These are phyloP conservation scores for Fagopyrum tataricum DNA, from an alignment of 148 eudicot genomes.

Conservation along the genomic window DNA sequence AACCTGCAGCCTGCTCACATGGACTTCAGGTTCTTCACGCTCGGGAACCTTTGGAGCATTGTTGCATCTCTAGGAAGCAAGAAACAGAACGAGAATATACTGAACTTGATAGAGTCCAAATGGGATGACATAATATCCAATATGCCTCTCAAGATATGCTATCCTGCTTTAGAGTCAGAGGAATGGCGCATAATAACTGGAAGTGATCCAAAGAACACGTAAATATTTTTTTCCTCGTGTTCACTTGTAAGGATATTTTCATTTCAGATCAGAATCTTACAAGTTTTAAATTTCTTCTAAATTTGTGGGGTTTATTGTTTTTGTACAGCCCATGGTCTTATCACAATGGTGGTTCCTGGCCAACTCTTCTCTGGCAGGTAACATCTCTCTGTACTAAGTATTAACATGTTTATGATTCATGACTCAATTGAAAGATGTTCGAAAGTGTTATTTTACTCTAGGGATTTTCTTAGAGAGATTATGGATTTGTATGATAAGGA, in stretches of 20 bases:
- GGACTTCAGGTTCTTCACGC: slow-evolving; percentile 84
- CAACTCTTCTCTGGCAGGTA: slow-evolving; percentile 92
- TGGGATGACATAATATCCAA: slow-evolving; percentile 75
- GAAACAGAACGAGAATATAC: slow-evolving; percentile 57
- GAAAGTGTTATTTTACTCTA: not conserved
- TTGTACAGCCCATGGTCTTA: slow-evolving; percentile 85
- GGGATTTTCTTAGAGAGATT: not conserved
- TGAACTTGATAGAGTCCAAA: slow-evolving; percentile 79
- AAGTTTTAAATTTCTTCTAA: slow-evolving; percentile 8
- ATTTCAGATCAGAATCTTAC: not conserved
- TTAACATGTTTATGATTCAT: not conserved
- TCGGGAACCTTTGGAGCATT: slow-evolving; percentile 79
- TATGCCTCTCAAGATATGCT: slow-evolving; percentile 94
- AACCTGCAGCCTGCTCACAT: slow-evolving; percentile 89
- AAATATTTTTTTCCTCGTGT: slow-evolving; percentile 10
- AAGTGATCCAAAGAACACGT: slow-evolving; percentile 96
- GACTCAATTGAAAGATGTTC: not conserved
- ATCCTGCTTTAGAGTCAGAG: slow-evolving; percentile 74
- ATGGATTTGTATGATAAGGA: not conserved
- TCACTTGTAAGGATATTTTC: not conserved
- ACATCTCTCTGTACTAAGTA: not conserved
- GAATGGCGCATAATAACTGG: slow-evolving; percentile 95
- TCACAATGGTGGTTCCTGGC: slow-evolving; percentile 98
- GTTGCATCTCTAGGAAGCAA: slow-evolving; percentile 60
- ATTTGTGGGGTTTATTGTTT: slow-evolving; percentile 5